Base-by-base conservation (phyloP, 2,329 filamentous ascomycete species). In the Xylaria sp. region DNA sequence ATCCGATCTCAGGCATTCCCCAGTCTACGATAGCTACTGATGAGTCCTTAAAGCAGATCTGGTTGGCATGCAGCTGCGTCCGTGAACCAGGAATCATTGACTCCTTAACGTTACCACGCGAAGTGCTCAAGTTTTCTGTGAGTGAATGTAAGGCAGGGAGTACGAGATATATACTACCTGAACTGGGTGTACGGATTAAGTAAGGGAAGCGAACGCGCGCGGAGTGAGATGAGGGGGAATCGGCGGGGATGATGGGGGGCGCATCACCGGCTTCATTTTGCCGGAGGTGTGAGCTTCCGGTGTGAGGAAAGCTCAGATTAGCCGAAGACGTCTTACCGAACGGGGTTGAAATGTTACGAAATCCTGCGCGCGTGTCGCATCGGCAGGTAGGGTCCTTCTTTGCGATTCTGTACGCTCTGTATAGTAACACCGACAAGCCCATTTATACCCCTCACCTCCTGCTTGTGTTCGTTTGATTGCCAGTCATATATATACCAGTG, bases 381-480 rank as follows among this genome's bases (percentile, higher is more conserved):
- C 5, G 42, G 39, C 11, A 44, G 37, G 37, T 13, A 37, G 35
- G 35, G 5, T 37, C 35, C 37, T 42, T 9, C 6, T 39, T 5
- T 11, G 37, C 13, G n/a, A 13, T 46, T 46, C n/a, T n/a, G 5
- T 46, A 13, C 10, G 5, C 9, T 13, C 37, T 42, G 13, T 13
- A 3, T 42, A 42, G 9, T 18, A 5, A 19, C 13, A 49, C 18
- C 23, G 4, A 30, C 34, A 34, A 13, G 4, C 19, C 7, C 23
- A 46, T 46, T 46, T 52, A 52, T 46, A 54, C 54, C 54, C 54
- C 49, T 53, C 52, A 51, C 39, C 42, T 8, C 42, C 49, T 46
- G 4, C 46, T 16, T 13, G 23, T 9, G 4, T 49, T 10, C 10
- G 7, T 23, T 8, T 19, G 23, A 5, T 50, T 34, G 35, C 10